phyloP scores from a whole-genome alignment of 2,329 filamentous ascomycete genomes.

The Drechslerella coelobrocha region DNA sequence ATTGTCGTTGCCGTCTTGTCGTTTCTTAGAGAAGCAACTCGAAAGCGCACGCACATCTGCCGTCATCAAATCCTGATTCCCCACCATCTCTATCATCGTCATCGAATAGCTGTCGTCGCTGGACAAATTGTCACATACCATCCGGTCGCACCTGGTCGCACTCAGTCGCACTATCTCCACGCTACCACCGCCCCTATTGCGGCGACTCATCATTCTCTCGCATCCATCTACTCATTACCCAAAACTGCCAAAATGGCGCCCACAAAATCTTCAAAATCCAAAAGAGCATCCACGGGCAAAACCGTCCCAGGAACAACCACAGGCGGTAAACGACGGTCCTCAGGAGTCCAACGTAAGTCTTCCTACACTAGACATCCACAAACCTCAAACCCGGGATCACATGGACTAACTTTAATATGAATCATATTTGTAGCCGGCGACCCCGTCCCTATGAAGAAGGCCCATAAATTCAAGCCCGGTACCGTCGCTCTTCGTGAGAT shows the following conservation, averaged over 20 bases:
- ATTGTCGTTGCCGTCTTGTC: background rate
- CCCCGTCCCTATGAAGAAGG: conserved; percentile 67
- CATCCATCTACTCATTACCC: background rate
- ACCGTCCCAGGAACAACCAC: conserved; percentile 16
- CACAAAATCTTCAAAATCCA: conserved; percentile 23
- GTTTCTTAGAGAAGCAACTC: background rate
- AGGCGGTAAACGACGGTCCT: conserved; percentile 40
- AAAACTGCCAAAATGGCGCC: conserved; percentile 26
- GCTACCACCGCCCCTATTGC: background rate
- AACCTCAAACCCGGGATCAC: background rate
- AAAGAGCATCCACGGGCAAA: conserved; percentile 31
- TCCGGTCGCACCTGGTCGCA: background rate
- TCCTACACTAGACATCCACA: background rate
- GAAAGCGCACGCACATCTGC: background rate
- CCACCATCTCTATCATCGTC: conserved; percentile 2
- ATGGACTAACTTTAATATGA: conserved; percentile 17
- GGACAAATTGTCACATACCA: background rate
- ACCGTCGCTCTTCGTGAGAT: conserved; percentile 92
- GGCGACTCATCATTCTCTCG: background rate
- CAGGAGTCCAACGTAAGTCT: conserved; percentile 44
- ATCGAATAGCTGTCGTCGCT: background rate
- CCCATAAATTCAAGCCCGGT: conserved; percentile 74
- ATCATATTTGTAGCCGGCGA: conserved; percentile 69
- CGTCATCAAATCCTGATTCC: background rate
- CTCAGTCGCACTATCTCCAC: background rate